These are phyloP conservation scores for Stylosanthes scabra DNA, from an alignment of 331 rosid species.

Conservation along the genomic window DNA sequence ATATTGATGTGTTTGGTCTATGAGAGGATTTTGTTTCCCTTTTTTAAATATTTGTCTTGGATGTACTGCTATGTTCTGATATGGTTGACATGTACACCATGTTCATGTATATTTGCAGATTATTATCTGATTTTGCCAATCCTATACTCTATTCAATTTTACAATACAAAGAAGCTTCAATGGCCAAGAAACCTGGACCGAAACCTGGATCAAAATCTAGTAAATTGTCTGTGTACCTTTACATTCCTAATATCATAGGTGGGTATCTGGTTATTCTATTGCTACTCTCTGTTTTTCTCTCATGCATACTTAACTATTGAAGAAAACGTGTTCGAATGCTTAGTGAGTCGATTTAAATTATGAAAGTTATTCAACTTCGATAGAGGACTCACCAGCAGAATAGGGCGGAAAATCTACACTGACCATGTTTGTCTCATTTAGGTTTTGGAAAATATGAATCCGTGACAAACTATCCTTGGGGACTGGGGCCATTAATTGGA, in stretches of 20 bases:
- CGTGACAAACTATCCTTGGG: background rate
- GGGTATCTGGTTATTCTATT: slow-evolving; percentile 45
- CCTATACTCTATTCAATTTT: slow-evolving; percentile 25
- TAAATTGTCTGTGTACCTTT: slow-evolving; percentile 84
- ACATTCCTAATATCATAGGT: slow-evolving; percentile 93
- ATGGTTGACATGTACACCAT: too few relatives aligned
- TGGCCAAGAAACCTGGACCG: slow-evolving; percentile 72
- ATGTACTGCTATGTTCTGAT: too few relatives aligned
- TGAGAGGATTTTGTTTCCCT: too few relatives aligned
- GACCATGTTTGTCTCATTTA: background rate
- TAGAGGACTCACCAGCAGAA: slow-evolving; percentile 21
- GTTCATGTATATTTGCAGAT: slow-evolving; percentile 49
- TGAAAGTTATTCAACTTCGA: slow-evolving; percentile 11
- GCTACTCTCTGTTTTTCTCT: slow-evolving; percentile 31
- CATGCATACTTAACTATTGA: slow-evolving; percentile 23
- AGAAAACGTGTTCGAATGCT: background rate
- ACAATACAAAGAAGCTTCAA: slow-evolving; percentile 29
- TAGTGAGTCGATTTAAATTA: slow-evolving; percentile 4
- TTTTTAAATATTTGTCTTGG: too few relatives aligned
- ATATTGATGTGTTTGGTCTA: too few relatives aligned
- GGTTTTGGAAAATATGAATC: background rate
- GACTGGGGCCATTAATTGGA: slow-evolving; percentile 9
- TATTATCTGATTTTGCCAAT: slow-evolving; percentile 32
- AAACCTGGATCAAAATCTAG: slow-evolving; percentile 56
- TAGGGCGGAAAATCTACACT: background rate